Base-by-base conservation (phyloP, 257 asterid species). In the Lithospermum erythrorhizon region DNA sequence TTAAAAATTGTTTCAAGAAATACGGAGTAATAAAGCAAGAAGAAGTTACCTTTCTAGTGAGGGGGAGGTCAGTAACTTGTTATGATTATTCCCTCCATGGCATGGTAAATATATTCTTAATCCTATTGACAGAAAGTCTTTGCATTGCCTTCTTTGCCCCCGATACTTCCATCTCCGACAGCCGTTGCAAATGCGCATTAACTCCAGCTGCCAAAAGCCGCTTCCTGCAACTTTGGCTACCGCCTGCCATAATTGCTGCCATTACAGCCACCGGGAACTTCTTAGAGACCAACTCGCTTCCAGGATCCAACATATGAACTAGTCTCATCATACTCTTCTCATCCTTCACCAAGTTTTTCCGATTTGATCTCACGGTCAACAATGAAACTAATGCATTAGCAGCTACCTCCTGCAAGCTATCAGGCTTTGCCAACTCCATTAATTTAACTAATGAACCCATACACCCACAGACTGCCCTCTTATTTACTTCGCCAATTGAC, bases 81-180 rank as follows among this genome's bases (percentile, higher is more conserved):
- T 14, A 19, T 56, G 73, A 65, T 69, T 71, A 79, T 55, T 76
- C 95, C 80, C 87, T 76, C 96, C 96, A 90, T 13, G 91, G 72
- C 82, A 82, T 75, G 51, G 81, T 62, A 73, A 90, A 78, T 65
- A 90, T 83, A 70, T 75, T 87, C 29, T 83, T 81, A 57, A 91
- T 78, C 75, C 86, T 79, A 73, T 81, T 91, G 9, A 87, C 81
- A 0, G 98, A 91, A 59, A 91, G 95, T 72, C 95, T 81, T 73
- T 88, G 98, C 67, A 86, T 68, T 30, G 95, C 89, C 85, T 84
- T 91, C 66, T 80, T 86, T 25, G 98, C 93, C 55, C 98, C 96
- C 16, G 67, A 55, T 57, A 84, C 84, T 57, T 91, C 97, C 63
- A 75, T 53, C 65, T 86, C 95, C 0, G 80, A 68, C 77, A 91